A percentile compares a stretch with the other conserved stretches of the same genome.
Conservation (phyloP, 2,329 filamentous ascomycete species). For the Aspergillus sp. region DNA sequence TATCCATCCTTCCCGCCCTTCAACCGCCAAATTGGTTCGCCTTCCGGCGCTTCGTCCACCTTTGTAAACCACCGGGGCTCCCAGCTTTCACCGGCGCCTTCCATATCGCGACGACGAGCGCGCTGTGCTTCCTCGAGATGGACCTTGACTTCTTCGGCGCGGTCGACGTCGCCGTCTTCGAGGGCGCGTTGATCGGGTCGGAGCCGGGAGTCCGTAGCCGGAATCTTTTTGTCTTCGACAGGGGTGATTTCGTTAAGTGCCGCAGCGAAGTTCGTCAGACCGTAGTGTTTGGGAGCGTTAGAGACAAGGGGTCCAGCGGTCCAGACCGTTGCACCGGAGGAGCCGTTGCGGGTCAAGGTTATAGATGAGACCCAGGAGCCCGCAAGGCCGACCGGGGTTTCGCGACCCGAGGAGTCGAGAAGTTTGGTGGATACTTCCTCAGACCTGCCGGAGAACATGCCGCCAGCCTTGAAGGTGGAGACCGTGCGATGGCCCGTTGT, state of each 20-base stretch:
- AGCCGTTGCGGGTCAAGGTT: slow-evolving; percentile 63
- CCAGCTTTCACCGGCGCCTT: slow-evolving; percentile 71
- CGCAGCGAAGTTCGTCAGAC: slow-evolving; percentile 83
- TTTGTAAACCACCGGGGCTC: slow-evolving; percentile 81
- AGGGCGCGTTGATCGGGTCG: slow-evolving; percentile 84
- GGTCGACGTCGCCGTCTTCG: slow-evolving; percentile 78
- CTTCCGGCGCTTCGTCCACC: slow-evolving; percentile 47
- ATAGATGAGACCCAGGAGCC: slow-evolving; percentile 86
- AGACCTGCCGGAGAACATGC: slow-evolving; percentile 93
- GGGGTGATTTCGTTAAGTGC: slow-evolving; percentile 82
- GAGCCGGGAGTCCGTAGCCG: slow-evolving; percentile 78
- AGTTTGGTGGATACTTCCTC: slow-evolving; percentile 83
- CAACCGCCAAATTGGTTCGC: slow-evolving; percentile 63
- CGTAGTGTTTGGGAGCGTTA: slow-evolving; percentile 77
- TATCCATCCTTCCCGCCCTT: slow-evolving; percentile 84
- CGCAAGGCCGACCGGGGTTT: slow-evolving; percentile 65
- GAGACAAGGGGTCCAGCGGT: slow-evolving; percentile 73
- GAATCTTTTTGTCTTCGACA: slow-evolving; percentile 71
- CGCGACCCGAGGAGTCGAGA: slow-evolving; percentile 64
- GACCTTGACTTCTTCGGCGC: slow-evolving; percentile 80
- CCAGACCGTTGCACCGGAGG: slow-evolving; percentile 71
- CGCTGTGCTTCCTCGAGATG: slow-evolving; percentile 84
- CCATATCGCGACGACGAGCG: slow-evolving; percentile 69
- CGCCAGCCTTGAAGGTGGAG: slow-evolving; percentile 90
- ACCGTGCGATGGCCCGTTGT: slow-evolving; percentile 77